These are phyloP conservation scores for Pleurotus tuoliensis DNA, from an alignment of 768 basidiomycete species.

Conservation along the genomic window DNA sequence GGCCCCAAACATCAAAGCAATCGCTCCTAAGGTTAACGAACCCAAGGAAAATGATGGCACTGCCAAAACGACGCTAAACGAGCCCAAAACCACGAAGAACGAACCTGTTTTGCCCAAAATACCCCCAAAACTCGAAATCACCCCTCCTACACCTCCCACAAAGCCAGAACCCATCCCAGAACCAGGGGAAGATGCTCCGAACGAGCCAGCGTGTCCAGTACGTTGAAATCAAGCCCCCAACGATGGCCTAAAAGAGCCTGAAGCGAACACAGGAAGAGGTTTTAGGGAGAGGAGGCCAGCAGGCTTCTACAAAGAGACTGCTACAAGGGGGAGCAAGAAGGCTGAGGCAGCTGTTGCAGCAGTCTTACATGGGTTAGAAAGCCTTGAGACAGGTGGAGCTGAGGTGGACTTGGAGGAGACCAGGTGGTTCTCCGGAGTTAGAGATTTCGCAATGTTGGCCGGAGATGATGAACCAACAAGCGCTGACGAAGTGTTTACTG, in stretches of 20 bases:
- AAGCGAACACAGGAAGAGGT: not conserved
- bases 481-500: not conserved
- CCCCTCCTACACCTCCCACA: not conserved
- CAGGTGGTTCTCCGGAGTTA: not conserved
- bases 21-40: not conserved
- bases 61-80: not conserved
- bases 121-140: not conserved
- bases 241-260: not conserved
- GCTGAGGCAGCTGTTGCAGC: not conserved
- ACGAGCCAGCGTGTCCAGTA: not conserved
- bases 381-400: not conserved
- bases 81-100: not conserved
- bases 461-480: not conserved
- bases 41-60: not conserved
- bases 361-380: not conserved
- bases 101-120: not conserved
- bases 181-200: not conserved
- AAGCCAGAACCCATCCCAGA: not conserved
- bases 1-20: not conserved
- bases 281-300: not conserved
- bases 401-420: not conserved
- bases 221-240: no score
- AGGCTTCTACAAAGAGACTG: slow-evolving; percentile 2
- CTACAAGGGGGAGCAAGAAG: not conserved
- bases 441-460: not conserved